These are phyloP conservation scores for Colletotrichum sp. DNA, from an alignment of 2,329 filamentous ascomycete genomes.

Conservation along the genomic window DNA sequence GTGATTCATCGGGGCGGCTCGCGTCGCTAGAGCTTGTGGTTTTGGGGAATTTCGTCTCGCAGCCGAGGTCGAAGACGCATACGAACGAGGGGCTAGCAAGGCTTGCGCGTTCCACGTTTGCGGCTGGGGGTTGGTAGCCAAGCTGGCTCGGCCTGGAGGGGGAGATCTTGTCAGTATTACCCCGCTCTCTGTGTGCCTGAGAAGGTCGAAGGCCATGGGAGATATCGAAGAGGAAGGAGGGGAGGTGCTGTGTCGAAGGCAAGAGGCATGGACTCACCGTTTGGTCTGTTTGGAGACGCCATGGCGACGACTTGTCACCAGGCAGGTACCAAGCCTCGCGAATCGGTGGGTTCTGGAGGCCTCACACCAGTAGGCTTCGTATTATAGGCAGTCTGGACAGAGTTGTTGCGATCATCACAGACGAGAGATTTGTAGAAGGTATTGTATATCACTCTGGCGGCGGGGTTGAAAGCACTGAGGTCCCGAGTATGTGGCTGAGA, in stretches of 20 bases:
- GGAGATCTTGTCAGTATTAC: neutral
- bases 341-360: neutral
- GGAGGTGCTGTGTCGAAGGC: neutral
- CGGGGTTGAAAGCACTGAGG: neutral
- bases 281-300: constrained; percentile 20
- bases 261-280: constrained; percentile 3
- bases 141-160: constrained; percentile 10
- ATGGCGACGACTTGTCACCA: constrained; percentile 5
- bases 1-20: neutral
- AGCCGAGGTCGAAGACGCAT: neutral
- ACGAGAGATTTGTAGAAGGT: neutral
- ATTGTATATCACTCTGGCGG: neutral
- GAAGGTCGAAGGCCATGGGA: neutral
- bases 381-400: neutral
- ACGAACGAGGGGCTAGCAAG: constrained; percentile 19
- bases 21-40: constrained; percentile 10
- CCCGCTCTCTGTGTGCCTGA: neutral
- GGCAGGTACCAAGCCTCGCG: neutral
- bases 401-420: constrained; percentile 19
- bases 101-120: constrained; percentile 20
- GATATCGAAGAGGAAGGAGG: neutral
- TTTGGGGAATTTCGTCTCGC: constrained; percentile 11
- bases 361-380: neutral
- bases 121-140: constrained; percentile 11
- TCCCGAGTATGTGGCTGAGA: neutral